Base-by-base conservation (phyloP, 257 asterid genomes). In the Echium plantagineum region DNA sequence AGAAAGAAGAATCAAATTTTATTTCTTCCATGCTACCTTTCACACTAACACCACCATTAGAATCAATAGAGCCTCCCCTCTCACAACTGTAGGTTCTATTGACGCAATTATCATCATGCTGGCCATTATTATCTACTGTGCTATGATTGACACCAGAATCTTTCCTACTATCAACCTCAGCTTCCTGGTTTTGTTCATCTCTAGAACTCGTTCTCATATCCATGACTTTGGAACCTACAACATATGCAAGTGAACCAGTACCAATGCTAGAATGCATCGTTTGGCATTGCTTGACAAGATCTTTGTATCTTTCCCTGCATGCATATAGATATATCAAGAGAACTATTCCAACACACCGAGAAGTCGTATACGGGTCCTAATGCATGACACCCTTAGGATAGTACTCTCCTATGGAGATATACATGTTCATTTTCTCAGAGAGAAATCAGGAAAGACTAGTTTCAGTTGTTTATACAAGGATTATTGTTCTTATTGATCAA, bases 261-360 rank as follows among this genome's bases (percentile, higher is more conserved):
- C 98, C 98, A 65, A 91, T 63, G 78, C 94, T 91, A 60, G 98
- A 81, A 84, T 91, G 96, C 98, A 91, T 91, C 73, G 66, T 58
- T 75, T 84, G 98, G 67, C 96, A 91, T 74, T 88, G 89, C 72
- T 79, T 85, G 62, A 83, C 75, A 35, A 91, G 98, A 64, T 85
- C 95, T 61, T 63, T 73, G 70, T 83, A 91, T 4, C 98, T 89
- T 62, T 85, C 94, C 83, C 98, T 91, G 85, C 66, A 69, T 68
- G 16, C 16, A 42, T 4, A 42, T 42, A 12, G 49, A 12, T 42
- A 42, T 17, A 42, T 42, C 49, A 42, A 42, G 15, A 7, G 16
- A 42, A 42, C 4, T 12, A 15, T 42, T 42, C 16, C 49, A 42
- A 42, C 17, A 42, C 13, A 17, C 49, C 10, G 49, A 7, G 12